Base-by-base conservation (phyloP, 495 filamentous ascomycete genomes). In the Immersiella caudata region DNA sequence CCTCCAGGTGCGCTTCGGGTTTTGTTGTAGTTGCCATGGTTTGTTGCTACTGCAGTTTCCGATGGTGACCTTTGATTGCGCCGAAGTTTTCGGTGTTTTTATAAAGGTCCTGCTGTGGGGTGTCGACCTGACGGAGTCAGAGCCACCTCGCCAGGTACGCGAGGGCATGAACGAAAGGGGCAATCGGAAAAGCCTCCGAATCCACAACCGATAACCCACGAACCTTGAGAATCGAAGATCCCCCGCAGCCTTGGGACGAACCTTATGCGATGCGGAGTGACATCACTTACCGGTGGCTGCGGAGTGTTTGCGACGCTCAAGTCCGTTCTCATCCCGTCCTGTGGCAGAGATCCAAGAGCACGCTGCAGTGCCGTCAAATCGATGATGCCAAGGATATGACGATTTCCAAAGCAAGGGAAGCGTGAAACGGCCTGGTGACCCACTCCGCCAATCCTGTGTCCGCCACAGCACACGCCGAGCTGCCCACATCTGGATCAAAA, bases 11-110 rank as follows among this genome's bases (percentile, higher is more conserved):
- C 11, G 57, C 40, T n/a, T 51, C 59, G 65, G 64, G 55, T 3
- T 3, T 8, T 3, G 29, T 4, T 33, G 29, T 33, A 33, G 29
- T 3, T 1, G 72, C 64, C 76, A 79, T 81, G 24, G n/a, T 62
- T 36, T 20, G 55, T 62, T 40, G 8, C 29, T 49, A 25, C 50
- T 60, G 49, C 51, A 25, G 26, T 33, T 63, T 33, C 24, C 5
- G 40, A 14, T 46, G 29, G 4, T 33, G 29, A 33, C 8, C 4
- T 33, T 33, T 33, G n/a, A n/a, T n/a, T n/a, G n/a, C n/a, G n/a
- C n/a, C 29, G 29, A 33, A 8, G 29, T 33, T 33, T 33, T 33
- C 29, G 29, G 4, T 33, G 16, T 46, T 46, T 18, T 14, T 12
- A 46, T 14, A 4, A 46, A 12, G 40, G 40, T 46, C 40, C 40